Evolutionary conservation across 2,329 filamentous ascomycete species (phyloP).

Genomic region (Incumbomyces lentus): DNA sequence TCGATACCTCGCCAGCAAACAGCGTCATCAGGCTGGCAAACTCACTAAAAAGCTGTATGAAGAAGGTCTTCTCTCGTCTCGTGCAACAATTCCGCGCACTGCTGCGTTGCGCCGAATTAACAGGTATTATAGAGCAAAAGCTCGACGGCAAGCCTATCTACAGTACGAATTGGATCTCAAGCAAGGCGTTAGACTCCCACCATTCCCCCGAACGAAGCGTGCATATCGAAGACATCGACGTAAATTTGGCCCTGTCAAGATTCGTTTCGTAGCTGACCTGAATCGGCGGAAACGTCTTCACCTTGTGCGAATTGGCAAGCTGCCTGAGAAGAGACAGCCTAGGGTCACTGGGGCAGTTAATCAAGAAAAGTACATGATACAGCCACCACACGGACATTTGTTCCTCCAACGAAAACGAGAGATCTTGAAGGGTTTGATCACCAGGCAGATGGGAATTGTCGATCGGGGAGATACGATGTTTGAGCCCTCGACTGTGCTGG

Average conservation of each 20-base stretch:
- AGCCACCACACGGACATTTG: not conserved
- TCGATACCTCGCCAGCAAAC: no score
- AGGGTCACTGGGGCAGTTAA: not conserved
- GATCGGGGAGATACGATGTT: no score
- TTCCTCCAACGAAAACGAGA: not conserved
- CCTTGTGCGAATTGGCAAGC: not conserved
- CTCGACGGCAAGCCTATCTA: not conserved
- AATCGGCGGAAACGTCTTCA: not conserved
- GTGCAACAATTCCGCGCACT: not conserved
- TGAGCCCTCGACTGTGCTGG: not conserved
- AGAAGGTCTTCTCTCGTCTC: not conserved
- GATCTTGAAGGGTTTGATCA: no score
- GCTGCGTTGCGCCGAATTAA: not conserved
- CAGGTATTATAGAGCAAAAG: not conserved
- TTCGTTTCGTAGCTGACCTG: constrained; percentile 2
- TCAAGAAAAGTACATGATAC: not conserved
- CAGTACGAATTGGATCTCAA: constrained; percentile 1
- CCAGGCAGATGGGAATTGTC: no score
- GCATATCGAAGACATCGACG: not conserved
- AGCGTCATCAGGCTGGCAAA: no score
- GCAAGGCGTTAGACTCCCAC: not conserved
- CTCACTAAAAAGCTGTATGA: not conserved
- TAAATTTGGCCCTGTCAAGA: not conserved
- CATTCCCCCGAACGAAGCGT: not conserved
- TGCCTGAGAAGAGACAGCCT: not conserved